Evolutionary conservation across 441 rosid species (phyloP).

Genomic region (Brassica hybrid): DNA sequence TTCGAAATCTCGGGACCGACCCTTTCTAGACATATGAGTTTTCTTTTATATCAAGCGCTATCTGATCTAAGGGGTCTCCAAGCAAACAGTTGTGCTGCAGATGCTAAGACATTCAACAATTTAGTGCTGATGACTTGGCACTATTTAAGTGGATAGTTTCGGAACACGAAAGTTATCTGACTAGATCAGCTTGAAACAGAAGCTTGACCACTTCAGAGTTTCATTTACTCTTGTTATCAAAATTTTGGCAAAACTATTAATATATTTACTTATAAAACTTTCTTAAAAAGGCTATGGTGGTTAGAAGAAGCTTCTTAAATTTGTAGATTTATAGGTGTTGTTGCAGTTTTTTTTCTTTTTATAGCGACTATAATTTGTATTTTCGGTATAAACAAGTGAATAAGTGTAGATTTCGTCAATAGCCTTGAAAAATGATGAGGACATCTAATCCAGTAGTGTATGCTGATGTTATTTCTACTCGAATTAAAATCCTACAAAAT

Average conservation of each 20-base stretch:
- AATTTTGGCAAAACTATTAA: neutral
- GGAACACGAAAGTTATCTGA: constrained; percentile 14
- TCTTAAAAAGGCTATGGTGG: neutral
- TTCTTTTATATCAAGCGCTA: constrained; percentile 2
- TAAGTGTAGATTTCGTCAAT: neutral
- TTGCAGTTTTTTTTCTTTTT: neutral
- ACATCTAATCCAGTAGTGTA: neutral
- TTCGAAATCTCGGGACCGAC: too few relatives aligned
- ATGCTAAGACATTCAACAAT: constrained; percentile 17
- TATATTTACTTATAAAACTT: neutral
- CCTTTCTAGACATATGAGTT: too few relatives aligned
- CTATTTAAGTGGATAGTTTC: neutral
- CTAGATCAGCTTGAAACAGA: constrained; percentile 18
- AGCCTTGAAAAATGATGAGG: neutral
- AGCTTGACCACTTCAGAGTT: neutral
- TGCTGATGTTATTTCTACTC: neutral
- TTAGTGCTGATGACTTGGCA: constrained; percentile 12
- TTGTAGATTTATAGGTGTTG: neutral
- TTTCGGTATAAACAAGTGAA: neutral
- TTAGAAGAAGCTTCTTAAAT: neutral
- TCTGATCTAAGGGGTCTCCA: constrained; percentile 1
- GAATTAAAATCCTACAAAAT: neutral
- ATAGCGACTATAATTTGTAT: neutral
- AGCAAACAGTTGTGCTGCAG: constrained; percentile 31
- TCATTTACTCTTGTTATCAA: neutral